Conservation (phyloP, 2,329 filamentous ascomycete species). For the Neopestalotiopsis sp. region DNA sequence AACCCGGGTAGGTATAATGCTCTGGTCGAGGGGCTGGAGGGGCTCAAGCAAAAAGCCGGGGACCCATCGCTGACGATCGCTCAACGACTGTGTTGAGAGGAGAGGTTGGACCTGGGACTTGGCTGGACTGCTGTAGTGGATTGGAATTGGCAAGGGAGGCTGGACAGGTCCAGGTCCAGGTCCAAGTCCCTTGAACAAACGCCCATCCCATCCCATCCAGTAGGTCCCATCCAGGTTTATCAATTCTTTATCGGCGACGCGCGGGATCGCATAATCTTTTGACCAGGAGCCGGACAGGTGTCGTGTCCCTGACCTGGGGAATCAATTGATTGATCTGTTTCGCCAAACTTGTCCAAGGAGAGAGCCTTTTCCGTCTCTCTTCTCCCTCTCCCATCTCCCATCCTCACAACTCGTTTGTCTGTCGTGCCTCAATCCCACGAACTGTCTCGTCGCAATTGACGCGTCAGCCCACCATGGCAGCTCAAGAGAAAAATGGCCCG, state of each 20-base stretch:
- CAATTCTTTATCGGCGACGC: background rate
- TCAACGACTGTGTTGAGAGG: background rate
- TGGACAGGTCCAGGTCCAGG: background rate
- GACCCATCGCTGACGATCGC: background rate
- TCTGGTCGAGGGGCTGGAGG: background rate
- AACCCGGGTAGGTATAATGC: background rate
- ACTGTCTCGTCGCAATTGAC: constrained; percentile 4
- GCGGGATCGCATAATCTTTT: constrained; percentile 1
- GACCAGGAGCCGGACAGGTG: constrained; percentile 2
- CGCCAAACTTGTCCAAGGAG: background rate
- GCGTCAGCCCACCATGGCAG: constrained; percentile 23
- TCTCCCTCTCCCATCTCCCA: background rate
- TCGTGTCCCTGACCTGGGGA: background rate
- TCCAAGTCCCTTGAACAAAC: background rate
- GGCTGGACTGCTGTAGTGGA: background rate
- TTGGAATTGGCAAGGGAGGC: background rate
- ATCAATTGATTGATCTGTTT: background rate
- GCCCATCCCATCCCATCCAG: background rate
- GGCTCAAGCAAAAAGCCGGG: background rate
- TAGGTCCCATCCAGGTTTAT: background rate
- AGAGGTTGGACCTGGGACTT: background rate
- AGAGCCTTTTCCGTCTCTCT: background rate
- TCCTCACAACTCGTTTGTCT: background rate
- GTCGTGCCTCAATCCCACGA: background rate
- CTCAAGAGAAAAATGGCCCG: constrained; percentile 26